Conservation (phyloP, 208 protist genomes). For the Leishmania mexicana region DNA sequence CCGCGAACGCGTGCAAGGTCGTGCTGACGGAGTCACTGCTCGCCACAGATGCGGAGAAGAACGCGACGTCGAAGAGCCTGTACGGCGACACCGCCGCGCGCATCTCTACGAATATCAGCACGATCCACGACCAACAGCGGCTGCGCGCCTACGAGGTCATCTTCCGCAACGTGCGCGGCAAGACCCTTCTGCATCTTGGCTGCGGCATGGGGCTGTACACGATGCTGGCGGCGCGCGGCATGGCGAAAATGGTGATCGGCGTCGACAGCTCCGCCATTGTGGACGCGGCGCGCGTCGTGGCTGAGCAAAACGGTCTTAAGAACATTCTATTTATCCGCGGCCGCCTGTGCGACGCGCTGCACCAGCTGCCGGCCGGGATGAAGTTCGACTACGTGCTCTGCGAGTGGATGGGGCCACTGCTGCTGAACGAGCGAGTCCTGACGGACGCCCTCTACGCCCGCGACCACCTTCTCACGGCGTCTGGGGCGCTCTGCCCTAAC, state of each 20-base stretch:
- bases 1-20: slow-evolving; percentile 29
- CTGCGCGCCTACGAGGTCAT: slow-evolving; percentile 83
- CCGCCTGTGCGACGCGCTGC: slow-evolving; percentile 60
- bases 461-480: slow-evolving; percentile 69
- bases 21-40: slow-evolving; percentile 77
- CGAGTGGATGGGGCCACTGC: slow-evolving; percentile 90
- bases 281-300: slow-evolving; percentile 76
- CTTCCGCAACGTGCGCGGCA: slow-evolving; percentile 75
- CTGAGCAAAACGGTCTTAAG: slow-evolving; percentile 74
- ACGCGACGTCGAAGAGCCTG: slow-evolving; percentile 80
- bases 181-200: slow-evolving; percentile 87
- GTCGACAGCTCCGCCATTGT: slow-evolving; percentile 85
- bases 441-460: slow-evolving; percentile 80
- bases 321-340: slow-evolving; percentile 86
- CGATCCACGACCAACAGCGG: slow-evolving; percentile 74
- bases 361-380: slow-evolving; percentile 58
- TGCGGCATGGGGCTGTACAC: slow-evolving; percentile 89
- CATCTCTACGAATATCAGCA: slow-evolving; percentile 76
- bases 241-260: slow-evolving; percentile 80
- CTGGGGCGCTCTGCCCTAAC: slow-evolving; percentile 84
- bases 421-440: slow-evolving; percentile 83
- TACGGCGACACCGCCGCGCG: slow-evolving; percentile 84
- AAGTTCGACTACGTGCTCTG: slow-evolving; percentile 90
- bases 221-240: slow-evolving; percentile 78
- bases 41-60: slow-evolving; percentile 85